Evolutionary conservation across 139 green algal genomes (phyloP).

Genomic region (Chlorella sp.): DNA sequence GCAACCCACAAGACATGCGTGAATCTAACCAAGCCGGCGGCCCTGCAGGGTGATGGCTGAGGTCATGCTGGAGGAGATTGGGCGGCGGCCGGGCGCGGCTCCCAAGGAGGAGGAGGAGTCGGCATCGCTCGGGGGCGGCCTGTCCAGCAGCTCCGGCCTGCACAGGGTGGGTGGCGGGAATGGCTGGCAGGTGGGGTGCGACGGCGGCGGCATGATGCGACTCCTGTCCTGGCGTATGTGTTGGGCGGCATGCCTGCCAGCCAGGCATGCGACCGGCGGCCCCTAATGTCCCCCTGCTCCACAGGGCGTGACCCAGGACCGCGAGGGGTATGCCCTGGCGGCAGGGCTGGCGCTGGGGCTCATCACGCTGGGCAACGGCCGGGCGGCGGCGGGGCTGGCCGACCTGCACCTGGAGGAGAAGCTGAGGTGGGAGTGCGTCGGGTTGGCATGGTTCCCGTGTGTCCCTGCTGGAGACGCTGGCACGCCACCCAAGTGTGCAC

Average conservation of each 20-base stretch:
- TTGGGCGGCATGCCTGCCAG: too few species aligned
- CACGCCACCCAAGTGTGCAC: background rate
- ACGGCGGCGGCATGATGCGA: too few species aligned
- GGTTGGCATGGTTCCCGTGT: background rate
- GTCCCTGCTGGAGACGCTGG: background rate
- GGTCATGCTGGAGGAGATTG: slow-evolving; percentile 92
- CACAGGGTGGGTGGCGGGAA: background rate
- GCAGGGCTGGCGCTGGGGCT: slow-evolving; percentile 93
- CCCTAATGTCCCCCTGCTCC: background rate
- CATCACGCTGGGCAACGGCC: slow-evolving; percentile 82
- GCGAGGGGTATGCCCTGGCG: slow-evolving; percentile 90
- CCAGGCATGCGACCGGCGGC: background rate
- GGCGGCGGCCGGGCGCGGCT: slow-evolving; percentile 56
- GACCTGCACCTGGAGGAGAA: slow-evolving; percentile 84
- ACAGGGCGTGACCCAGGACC: slow-evolving; percentile 61
- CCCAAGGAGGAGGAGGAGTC: slow-evolving; percentile 14
- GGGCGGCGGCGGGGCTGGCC: slow-evolving; percentile 61
- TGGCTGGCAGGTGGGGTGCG: background rate
- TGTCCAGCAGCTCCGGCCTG: background rate
- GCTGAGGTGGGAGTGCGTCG: slow-evolving; percentile 45
- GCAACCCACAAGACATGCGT: background rate
- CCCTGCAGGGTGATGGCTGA: slow-evolving; percentile 80
- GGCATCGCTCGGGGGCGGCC: background rate
- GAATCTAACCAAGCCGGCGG: background rate
- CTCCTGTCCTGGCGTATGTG: too few species aligned